Conservation (phyloP, 75 land plant species). For the Gnetum montanum region DNA sequence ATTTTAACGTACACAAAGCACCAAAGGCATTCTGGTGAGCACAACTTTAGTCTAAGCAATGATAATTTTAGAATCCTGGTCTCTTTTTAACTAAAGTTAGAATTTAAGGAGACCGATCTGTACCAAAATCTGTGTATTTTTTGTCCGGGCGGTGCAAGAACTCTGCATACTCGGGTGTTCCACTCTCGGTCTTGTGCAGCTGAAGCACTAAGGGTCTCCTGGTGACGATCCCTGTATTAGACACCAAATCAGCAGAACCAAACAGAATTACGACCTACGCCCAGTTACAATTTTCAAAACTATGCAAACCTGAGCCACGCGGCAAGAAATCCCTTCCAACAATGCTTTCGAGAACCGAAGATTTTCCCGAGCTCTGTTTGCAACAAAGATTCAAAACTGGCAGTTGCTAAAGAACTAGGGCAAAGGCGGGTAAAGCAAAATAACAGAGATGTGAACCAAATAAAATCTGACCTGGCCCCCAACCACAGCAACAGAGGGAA, state of each 20-base stretch:
- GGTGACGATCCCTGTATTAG: conserved; percentile 99
- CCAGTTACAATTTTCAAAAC: no score
- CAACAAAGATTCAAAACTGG: background rate
- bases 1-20: no score
- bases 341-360: conserved; percentile 60
- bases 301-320: conserved; percentile 67
- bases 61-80: no score
- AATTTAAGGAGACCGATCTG: background rate
- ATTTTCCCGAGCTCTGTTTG: conserved; percentile 58
- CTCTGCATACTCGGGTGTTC: conserved; percentile 71
- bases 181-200: conserved; percentile 74
- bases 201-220: conserved; percentile 86
- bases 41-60: no score
- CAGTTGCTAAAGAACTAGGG: background rate
- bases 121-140: conserved; percentile 78
- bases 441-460: no score
- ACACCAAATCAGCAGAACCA: conserved; percentile 1
- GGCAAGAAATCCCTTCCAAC: conserved; percentile 64
- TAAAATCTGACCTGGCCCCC: conserved; percentile 80
- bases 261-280: background rate
- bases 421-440: background rate
- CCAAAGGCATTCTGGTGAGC: no score
- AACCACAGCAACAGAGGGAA: conserved; percentile 86
- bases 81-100: no score
- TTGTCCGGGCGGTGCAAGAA: conserved; percentile 78